Base-by-base conservation (phyloP, 2,329 filamentous ascomycete species). In the Aspergillus sp. region DNA sequence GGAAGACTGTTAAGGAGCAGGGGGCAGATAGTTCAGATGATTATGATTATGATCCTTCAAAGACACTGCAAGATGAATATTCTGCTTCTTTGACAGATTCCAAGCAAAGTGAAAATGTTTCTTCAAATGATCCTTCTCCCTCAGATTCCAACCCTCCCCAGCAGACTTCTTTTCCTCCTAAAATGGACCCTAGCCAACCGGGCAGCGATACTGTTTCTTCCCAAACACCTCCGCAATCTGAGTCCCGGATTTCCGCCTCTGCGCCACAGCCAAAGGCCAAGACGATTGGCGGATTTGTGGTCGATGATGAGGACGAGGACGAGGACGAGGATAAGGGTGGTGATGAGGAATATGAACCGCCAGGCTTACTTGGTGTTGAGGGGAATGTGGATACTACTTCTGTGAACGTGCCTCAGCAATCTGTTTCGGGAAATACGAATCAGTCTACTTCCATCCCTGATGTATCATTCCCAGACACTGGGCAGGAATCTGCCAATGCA, bases 251-350 rank as follows among this genome's bases (percentile, higher is more conserved):
- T 45, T 62, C 64, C 35, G 57, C 63, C 48, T 58, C 65, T 48
- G 52, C 56, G 45, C 54, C 58, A 52, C 63, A 64, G 45, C 57
- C 61, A 54, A 72, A 74, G 61, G 68, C 74, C 58, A 75, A 72
- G 59, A 79, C 73, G 51, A 75, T 77, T 59, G 78, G 77, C 63
- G 79, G 79, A 56, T 81, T 82, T 72, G 75, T 80, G 66, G 74
- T 78, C 63, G 79, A 82, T 67, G 78, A 80, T 63, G 77, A 80
- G 62, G 75, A 77, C 64, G 75, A 78, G 59, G 75, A 78, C 61
- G 77, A 80, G 67, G 78, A 80, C 63, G 77, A 78, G 44, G 56
- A 65, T 52, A 64, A 66, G 52, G 68, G 78, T 44, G 65, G 66
- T 53, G 69, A 71, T 57, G 65, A 64, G 56, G 68, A 71, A 60